Base-by-base conservation (phyloP, 208 protist genomes). In the Leishmania arabica region DNA sequence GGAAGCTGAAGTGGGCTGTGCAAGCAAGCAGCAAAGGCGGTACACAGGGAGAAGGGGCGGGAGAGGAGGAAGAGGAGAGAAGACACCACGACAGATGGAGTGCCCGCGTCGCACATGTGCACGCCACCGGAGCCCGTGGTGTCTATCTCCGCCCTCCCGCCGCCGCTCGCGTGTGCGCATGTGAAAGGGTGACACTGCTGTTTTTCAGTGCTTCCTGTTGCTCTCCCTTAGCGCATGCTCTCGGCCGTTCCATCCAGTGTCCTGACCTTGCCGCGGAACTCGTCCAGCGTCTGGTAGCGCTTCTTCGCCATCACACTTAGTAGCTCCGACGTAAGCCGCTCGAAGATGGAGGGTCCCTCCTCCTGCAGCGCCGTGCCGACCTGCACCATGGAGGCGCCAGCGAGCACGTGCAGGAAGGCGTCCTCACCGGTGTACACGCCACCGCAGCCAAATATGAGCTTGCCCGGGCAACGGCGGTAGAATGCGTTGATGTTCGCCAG, bases 401-500 rank as follows among this genome's bases (percentile, higher is more conserved):
- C 93, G 51, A 98, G 89, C 19, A 98, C 84, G 77, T 96, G 93
- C 60, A 95, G 78, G 75, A 98, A 98, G 40, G 92, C 95, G 53
- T 96, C 93, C 85, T 94, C 89, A 68, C 93, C 95, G 11, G 79
- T 89, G 84, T 92, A 93, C 34, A 98, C 93, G 51, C 95, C 95
- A 83, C 95, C 95, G 72, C 91, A 96, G 75, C 95, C 95, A 80
- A 98, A 92, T 37, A 98, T 85, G 17, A 93, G 72, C 84, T 96
- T 98, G 0, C 82, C 83, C 2, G 95, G 92, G 86, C 93, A 96
- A 72, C 93, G 91, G 34, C 92, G 92, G 83, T 95, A 95, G 80
- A 96, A 96, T 11, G 92, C 92, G 80, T 98, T 96, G 65, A 98
- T 89, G 79, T 98, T 96, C 17, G 95, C 95, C n/a, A 98, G 88